phyloP scores from a whole-genome alignment of 805 yeast species.

The Yarrowia sp. region DNA sequence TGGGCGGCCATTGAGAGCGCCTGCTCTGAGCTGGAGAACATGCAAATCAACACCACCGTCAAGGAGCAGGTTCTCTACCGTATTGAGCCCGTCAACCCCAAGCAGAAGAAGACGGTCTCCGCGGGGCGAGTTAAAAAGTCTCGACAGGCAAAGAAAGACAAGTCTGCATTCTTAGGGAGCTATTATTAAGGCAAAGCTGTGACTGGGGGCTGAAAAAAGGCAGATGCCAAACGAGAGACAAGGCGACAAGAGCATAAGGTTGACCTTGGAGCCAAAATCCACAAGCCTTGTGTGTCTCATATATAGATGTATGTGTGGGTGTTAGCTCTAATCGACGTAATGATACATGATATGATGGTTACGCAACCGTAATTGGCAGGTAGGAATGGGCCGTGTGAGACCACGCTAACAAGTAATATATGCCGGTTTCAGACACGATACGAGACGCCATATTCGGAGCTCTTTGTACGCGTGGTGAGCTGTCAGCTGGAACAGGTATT shows the following conservation, averaged over 20 bases:
- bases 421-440: not conserved
- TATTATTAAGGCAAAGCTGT: slow-evolving; percentile 6
- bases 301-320: not conserved
- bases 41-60: slow-evolving; percentile 11
- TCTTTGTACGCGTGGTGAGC: too few relatives aligned
- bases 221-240: slow-evolving; percentile 5
- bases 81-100: slow-evolving; percentile 27
- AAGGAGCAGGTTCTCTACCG: slow-evolving; percentile 34
- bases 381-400: too few relatives aligned
- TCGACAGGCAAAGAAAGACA: slow-evolving; percentile 35
- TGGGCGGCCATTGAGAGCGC: not conserved
- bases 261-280: not conserved
- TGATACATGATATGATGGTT: not conserved
- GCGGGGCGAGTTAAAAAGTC: slow-evolving; percentile 22
- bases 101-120: slow-evolving; percentile 24
- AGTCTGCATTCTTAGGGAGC: slow-evolving; percentile 22
- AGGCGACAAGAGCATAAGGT: not conserved
- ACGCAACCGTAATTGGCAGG: not conserved
- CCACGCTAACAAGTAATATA: not conserved
- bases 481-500: too few relatives aligned
- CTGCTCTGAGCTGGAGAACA: not conserved
- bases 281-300: slow-evolving; percentile 1
- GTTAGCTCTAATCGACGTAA: not conserved
- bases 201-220: not conserved
- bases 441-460: not conserved